Evolutionary conservation across 257 asterid species (phyloP).

Genomic region (Nicotiana otophora): DNA sequence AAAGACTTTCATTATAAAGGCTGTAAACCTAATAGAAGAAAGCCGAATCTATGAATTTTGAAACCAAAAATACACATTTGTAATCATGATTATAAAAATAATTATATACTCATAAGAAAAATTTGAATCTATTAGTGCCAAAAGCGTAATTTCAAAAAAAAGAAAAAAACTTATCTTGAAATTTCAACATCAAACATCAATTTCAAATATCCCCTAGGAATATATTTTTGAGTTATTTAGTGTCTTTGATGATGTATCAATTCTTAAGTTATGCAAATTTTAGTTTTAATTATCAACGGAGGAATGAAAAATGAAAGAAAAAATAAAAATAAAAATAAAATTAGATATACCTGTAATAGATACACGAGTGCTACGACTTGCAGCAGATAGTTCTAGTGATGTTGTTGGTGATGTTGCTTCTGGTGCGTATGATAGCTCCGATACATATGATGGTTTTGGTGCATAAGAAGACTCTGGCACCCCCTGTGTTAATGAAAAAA

Average conservation of each 20-base stretch:
- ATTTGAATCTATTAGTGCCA: not conserved
- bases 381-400: not conserved
- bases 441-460: no score
- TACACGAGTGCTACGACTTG: not conserved
- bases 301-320: not conserved
- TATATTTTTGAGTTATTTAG: not conserved
- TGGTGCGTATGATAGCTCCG: not conserved
- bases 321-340: no score
- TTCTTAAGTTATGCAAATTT: no score
- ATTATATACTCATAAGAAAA: not conserved
- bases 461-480: no score
- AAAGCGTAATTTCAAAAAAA: no score
- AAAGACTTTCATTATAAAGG: no score
- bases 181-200: not conserved
- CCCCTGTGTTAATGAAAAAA: not conserved
- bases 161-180: not conserved
- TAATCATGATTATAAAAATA: no score
- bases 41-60: not conserved
- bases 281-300: no score
- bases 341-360: no score
- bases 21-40: no score
- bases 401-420: not conserved
- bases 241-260: not conserved
- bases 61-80: no score
- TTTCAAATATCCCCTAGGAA: not conserved